phyloP scores from a whole-genome alignment of 1,284 basidiomycete genomes.

The Trametes versicolor region DNA sequence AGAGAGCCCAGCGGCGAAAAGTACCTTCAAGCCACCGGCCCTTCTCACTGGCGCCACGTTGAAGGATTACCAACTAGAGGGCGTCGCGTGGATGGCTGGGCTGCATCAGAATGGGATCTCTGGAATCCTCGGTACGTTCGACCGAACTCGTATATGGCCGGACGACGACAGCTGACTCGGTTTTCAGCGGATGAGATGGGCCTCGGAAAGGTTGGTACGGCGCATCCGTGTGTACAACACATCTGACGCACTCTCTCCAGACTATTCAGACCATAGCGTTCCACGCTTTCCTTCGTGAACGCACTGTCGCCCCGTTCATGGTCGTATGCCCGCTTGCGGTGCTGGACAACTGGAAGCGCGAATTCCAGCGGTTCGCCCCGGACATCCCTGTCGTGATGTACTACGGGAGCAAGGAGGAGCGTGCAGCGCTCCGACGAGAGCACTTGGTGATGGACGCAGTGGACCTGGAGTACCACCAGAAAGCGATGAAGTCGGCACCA shows the following conservation, averaged over 20 bases:
- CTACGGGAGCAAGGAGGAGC: conserved; percentile 84
- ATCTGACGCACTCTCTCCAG: conserved; percentile 48
- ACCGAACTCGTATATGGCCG: not conserved
- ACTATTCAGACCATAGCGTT: conserved; percentile 96
- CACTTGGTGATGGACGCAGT: conserved; percentile 34
- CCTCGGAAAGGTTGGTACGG: conserved; percentile 74
- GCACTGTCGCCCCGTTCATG: conserved; percentile 84
- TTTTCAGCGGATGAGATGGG: conserved; percentile 91
- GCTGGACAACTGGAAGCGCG: conserved; percentile 91
- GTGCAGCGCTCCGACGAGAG: conserved; percentile 71
- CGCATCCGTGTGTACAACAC: not conserved
- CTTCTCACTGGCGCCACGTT: conserved; percentile 87
- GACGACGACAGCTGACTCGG: not conserved
- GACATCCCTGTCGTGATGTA: conserved; percentile 88
- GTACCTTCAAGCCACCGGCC: conserved; percentile 73
- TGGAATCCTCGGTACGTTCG: conserved; percentile 82
- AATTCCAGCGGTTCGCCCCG: conserved; percentile 89
- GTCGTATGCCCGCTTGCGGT: conserved; percentile 94
- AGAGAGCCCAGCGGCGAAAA: conserved; percentile 39
- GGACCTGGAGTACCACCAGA: conserved; percentile 28
- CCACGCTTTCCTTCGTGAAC: conserved; percentile 86
- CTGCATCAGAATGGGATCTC: conserved; percentile 95
- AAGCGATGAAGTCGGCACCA: conserved; percentile 4
- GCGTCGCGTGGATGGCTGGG: conserved; percentile 96
- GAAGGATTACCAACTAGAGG: conserved; percentile 94